Evolutionary conservation across 1,284 basidiomycete species (phyloP).

Genomic region (Athelia sp.): DNA sequence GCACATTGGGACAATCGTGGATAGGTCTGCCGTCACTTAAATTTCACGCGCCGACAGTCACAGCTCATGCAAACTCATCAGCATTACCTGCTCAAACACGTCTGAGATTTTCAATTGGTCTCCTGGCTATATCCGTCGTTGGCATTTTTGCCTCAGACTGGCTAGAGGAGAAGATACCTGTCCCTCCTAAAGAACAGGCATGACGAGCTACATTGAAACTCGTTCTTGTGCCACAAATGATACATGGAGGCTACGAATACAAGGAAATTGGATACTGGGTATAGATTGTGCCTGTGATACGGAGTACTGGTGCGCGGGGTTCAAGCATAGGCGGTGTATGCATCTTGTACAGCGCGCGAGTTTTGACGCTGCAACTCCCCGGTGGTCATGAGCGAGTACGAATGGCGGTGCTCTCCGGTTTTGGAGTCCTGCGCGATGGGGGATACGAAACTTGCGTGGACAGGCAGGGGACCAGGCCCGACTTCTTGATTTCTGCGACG

Average conservation of each 20-base stretch:
- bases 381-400: background rate
- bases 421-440: background rate
- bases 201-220: background rate
- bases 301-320: background rate
- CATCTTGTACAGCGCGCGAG: background rate
- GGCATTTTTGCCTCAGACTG: slow-evolving; percentile 54
- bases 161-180: slow-evolving; percentile 42
- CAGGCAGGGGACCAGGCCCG: background rate
- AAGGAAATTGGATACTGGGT: background rate
- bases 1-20: slow-evolving; percentile 30
- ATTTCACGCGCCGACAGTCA: background rate
- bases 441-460: background rate
- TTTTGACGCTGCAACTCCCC: background rate
- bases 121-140: slow-evolving; percentile 44
- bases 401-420: background rate
- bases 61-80: slow-evolving; percentile 17
- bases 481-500: background rate
- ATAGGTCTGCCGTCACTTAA: slow-evolving; percentile 19
- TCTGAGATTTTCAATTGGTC: slow-evolving; percentile 49
- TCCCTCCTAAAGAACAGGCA: slow-evolving; percentile 5
- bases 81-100: slow-evolving; percentile 58
- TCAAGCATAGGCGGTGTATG: background rate
- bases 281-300: background rate
- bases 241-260: background rate
- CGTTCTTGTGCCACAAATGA: background rate